phyloP scores from a whole-genome alignment of 1,284 basidiomycete species.

The Sporisorium sorghi region DNA sequence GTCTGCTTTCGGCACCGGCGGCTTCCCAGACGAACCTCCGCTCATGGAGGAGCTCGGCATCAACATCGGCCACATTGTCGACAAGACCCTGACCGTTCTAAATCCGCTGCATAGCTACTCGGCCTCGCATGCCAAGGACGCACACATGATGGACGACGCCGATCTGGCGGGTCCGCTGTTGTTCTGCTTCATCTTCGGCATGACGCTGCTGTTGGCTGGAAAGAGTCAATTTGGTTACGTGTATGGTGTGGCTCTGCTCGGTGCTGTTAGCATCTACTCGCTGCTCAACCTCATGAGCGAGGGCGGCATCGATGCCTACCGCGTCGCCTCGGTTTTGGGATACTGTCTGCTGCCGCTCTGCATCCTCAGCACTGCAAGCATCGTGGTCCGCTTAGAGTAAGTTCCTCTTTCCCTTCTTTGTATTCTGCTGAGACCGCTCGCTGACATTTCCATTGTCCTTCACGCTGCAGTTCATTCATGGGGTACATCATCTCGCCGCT shows the following conservation, averaged over 20 bases:
- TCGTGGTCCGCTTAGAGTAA: constrained; percentile 88
- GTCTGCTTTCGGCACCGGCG: constrained; percentile 68
- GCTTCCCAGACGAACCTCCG: constrained; percentile 66
- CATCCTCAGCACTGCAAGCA: constrained; percentile 88
- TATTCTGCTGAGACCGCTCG: no score
- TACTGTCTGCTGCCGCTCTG: constrained; percentile 98
- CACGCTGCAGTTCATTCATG: constrained; percentile 40
- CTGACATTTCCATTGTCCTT: neutral
- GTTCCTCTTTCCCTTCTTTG: constrained; percentile 72
- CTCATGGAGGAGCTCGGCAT: constrained; percentile 84
- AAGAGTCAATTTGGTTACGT: constrained; percentile 99
- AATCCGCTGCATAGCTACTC: constrained; percentile 85
- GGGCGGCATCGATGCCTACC: constrained; percentile 93
- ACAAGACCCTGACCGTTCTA: constrained; percentile 93
- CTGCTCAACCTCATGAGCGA: constrained; percentile 98
- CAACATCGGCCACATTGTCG: constrained; percentile 93
- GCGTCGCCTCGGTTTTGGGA: constrained; percentile 93
- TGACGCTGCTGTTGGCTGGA: constrained; percentile 79
- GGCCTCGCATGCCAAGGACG: constrained; percentile 73
- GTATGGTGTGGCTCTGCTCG: constrained; percentile 95
- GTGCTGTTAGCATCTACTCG: constrained; percentile 91
- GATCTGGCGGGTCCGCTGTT: constrained; percentile 96
- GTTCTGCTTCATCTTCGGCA: constrained; percentile 82
- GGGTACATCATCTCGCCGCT: constrained; percentile 65
- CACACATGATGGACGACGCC: constrained; percentile 98